Evolutionary conservation across 2,329 filamentous ascomycete species (phyloP), one percentile per base, ranked within the genome.

Genomic region (Colletotrichum salicis): DNA sequence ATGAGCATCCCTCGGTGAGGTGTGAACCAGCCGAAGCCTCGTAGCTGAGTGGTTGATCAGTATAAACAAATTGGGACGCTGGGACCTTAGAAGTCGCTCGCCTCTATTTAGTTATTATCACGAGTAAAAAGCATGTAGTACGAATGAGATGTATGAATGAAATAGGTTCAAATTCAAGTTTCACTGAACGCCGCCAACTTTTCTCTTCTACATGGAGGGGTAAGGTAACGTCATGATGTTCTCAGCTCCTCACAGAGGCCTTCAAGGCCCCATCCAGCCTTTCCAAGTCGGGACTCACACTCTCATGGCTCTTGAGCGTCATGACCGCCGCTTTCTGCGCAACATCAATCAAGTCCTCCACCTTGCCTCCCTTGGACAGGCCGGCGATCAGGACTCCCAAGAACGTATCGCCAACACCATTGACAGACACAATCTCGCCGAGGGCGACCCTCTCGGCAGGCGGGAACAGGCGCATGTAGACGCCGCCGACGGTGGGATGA

Each of bases 381-480:
- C 93, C 94, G 1, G 94, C 92, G n/a, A 97, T 85, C 67, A 98
- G 76, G 15, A 95, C 92, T 0, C 96, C 96, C 10, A 97, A 85
- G 80, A 98, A 95, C 0, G 96, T 98, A 82, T 99, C 96, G 0
- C 96, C 96, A 2, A 94, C 95, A 0, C 96, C 96, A 79, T 98
- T 98, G 11, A 98, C 96, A 58, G 94, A 97, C 1, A 96, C 90
- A 1, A 97, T 86, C 31, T 96, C 90, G 24, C 88, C 82, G 1
- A 63, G 51, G 10, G 85, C 24, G 0, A 97, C 86, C 19, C 85
- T 82, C 78, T 93, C 90, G 1, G 88, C 89, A 0, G 93, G 86
- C 0, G 93, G 90, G 79, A 94, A 93, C 24, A 89, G 75, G 41
- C 89, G 80, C 91, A 98, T 95, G 78, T 98, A 98, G 3, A 98